Percentiles rank a stretch among this genome's conserved stretches.
phyloP scores from a whole-genome alignment of 2,329 filamentous ascomycete species.

The Apiospora aurea region DNA sequence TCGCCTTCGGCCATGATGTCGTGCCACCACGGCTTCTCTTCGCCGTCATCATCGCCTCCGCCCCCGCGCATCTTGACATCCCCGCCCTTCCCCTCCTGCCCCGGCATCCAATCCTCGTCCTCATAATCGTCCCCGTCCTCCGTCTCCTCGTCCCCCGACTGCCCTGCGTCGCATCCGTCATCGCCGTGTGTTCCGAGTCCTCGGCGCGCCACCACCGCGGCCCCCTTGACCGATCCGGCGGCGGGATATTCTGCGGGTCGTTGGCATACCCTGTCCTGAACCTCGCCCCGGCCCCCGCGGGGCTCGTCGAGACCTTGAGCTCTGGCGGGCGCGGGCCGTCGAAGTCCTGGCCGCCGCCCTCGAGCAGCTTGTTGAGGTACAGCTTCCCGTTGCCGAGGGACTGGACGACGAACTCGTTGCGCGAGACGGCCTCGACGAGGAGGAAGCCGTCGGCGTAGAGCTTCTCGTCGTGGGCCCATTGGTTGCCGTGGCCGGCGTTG shows the following conservation, averaged over 20 bases:
- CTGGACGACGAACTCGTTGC: constrained; percentile 3
- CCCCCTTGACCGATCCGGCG: not conserved
- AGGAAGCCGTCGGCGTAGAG: not conserved
- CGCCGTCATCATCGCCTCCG: too few species aligned
- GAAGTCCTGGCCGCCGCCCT: constrained; percentile 2
- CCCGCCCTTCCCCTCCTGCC: not conserved
- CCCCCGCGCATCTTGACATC: not conserved
- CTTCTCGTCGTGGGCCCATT: not conserved
- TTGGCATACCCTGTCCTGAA: not conserved
- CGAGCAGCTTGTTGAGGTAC: not conserved
- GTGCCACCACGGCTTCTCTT: too few species aligned
- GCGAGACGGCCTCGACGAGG: not conserved
- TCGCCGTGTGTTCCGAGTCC: not conserved
- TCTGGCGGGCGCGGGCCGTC: not conserved
- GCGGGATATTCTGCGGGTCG: not conserved
- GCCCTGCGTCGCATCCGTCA: not conserved
- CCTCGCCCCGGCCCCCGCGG: not conserved
- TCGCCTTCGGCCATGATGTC: not conserved
- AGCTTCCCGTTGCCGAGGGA: not conserved
- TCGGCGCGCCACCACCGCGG: not conserved
- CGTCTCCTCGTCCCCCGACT: not conserved
- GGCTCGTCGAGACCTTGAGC: not conserved
- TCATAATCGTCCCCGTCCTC: not conserved
- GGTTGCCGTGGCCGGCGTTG: not conserved
- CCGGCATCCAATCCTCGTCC: not conserved